These are phyloP conservation scores for Skeletonema menzelii DNA, from an alignment of 108 stramenopile species.

Conservation along the genomic window DNA sequence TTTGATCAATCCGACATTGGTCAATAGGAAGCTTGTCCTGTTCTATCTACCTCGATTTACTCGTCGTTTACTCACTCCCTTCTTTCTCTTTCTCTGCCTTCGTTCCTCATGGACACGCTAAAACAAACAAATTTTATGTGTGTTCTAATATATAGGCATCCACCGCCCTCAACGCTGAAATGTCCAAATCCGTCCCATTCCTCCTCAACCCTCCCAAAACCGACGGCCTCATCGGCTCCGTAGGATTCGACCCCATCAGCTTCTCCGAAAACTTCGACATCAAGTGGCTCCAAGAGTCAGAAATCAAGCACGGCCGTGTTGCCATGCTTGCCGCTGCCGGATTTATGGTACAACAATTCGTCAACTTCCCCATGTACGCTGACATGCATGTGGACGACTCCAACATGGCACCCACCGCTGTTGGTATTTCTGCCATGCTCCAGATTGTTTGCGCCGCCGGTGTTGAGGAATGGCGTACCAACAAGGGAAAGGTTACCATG, in stretches of 20 bases:
- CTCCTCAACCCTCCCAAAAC: conserved; percentile 64
- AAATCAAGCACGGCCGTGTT: conserved; percentile 96
- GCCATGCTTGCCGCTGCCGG: conserved; percentile 93
- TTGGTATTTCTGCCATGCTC: conserved; percentile 82
- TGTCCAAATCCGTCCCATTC: conserved; percentile 88
- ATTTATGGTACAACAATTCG: conserved; percentile 74
- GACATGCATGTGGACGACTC: conserved; percentile 76
- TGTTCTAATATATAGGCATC: conserved; percentile 11
- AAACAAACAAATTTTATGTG: background rate
- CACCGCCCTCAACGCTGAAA: conserved; percentile 75
- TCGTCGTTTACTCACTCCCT: background rate
- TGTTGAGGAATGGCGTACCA: conserved; percentile 82
- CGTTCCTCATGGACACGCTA: background rate
- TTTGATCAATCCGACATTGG: background rate
- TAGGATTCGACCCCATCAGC: conserved; percentile 92
- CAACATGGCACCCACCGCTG: conserved; percentile 76
- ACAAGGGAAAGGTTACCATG: conserved; percentile 91
- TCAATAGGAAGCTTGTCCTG: background rate
- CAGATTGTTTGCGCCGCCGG: conserved; percentile 84
- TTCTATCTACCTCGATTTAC: background rate
- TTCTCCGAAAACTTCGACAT: conserved; percentile 92
- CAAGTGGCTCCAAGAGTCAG: conserved; percentile 96
- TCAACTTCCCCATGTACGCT: conserved; percentile 79
- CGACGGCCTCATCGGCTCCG: conserved; percentile 82
- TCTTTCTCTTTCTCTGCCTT: background rate